Percentiles rank a stretch among this genome's conserved stretches.
phyloP scores from a whole-genome alignment of 1,284 basidiomycete genomes.

The Boletellus sp. region DNA sequence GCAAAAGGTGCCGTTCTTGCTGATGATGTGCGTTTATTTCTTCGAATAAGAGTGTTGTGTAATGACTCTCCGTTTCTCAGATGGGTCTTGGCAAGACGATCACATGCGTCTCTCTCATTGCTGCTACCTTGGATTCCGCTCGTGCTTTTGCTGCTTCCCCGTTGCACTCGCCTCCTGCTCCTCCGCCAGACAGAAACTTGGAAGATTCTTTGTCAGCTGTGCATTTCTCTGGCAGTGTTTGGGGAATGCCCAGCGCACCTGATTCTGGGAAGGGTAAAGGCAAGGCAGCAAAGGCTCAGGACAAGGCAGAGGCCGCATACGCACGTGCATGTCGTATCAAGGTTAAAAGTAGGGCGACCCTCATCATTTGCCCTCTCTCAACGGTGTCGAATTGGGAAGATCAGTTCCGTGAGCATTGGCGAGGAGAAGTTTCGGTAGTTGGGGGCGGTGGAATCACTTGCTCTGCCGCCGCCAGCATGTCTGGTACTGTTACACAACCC shows the following conservation, averaged over 20 bases:
- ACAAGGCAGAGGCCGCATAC: constrained; percentile 66
- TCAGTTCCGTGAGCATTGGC: constrained; percentile 95
- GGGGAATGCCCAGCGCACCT: constrained; percentile 69
- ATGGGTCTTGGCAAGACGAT: constrained; percentile 99
- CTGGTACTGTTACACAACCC: constrained; percentile 20
- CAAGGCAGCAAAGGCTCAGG: constrained; percentile 59
- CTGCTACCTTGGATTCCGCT: constrained; percentile 76
- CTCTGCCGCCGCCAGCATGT: constrained; percentile 29
- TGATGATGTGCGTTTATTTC: constrained; percentile 71
- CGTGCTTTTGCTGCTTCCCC: constrained; percentile 61
- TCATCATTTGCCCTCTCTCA: constrained; percentile 96
- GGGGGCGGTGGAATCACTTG: constrained; percentile 58
- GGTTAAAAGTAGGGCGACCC: constrained; percentile 80
- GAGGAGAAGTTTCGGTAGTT: constrained; percentile 74
- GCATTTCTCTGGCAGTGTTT: constrained; percentile 76
- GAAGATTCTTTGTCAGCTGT: constrained; percentile 48
- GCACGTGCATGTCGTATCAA: constrained; percentile 71
- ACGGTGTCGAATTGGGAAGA: constrained; percentile 99
- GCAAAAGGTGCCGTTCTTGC: constrained; percentile 90
- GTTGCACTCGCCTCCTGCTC: constrained; percentile 41
- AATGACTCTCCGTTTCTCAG: constrained; percentile 39
- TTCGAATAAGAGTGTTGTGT: constrained; percentile 12
- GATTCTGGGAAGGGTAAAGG: constrained; percentile 55
- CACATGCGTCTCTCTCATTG: constrained; percentile 88
- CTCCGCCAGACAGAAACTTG: constrained; percentile 38